Conservation (phyloP, 73 alveolate species). For the Paramecium primaurelia region DNA sequence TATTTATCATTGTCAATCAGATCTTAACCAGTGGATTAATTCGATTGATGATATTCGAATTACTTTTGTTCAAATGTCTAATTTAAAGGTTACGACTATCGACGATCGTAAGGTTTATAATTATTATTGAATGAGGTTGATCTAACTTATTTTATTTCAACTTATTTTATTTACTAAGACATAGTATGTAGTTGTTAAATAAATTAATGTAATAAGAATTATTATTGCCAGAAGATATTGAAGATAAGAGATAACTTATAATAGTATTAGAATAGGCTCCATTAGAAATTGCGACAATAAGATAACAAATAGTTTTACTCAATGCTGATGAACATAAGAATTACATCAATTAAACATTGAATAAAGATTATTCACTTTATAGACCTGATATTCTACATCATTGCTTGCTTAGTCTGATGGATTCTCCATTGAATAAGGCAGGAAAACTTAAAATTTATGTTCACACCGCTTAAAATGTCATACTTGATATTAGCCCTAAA, state of each 20-base stretch:
- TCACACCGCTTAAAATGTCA: conserved; percentile 82
- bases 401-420: conserved; percentile 86
- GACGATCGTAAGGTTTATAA: background rate
- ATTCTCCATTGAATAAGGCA: conserved; percentile 93
- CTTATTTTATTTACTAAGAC: background rate
- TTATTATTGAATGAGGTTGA: background rate
- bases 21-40: conserved; percentile 19
- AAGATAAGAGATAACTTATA: conserved; percentile 46
- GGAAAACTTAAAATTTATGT: conserved; percentile 86
- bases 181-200: background rate
- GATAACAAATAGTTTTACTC: conserved; percentile 67
- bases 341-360: conserved; percentile 71
- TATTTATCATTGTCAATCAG: background rate
- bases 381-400: conserved; percentile 97
- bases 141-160: background rate
- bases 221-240: conserved; percentile 32
- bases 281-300: conserved; percentile 39
- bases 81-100: background rate
- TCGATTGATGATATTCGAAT: background rate
- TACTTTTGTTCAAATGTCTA: background rate
- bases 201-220: background rate
- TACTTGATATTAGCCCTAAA: conserved; percentile 87
- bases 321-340: conserved; percentile 84
- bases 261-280: conserved; percentile 52
- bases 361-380: conserved; percentile 83